phyloP scores from a whole-genome alignment of 805 yeast species.

The Lipomyces kockii region DNA sequence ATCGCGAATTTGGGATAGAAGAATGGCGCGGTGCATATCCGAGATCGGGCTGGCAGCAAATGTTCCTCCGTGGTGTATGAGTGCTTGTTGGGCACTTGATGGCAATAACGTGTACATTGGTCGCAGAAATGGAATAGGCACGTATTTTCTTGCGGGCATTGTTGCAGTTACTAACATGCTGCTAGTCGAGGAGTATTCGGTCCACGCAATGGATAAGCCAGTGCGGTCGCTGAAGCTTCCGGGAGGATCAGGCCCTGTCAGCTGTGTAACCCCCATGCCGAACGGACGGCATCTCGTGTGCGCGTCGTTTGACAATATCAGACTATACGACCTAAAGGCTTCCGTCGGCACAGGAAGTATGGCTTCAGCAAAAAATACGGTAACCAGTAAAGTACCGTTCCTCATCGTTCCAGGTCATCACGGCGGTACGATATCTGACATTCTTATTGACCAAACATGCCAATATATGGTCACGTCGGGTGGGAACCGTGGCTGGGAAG shows the following conservation, averaged over 20 bases:
- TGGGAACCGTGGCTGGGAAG: constrained; percentile 96
- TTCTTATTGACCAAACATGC: constrained; percentile 84
- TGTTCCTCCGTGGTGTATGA: constrained; percentile 92
- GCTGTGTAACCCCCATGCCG: constrained; percentile 78
- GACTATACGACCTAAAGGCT: constrained; percentile 74
- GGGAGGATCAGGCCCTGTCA: constrained; percentile 85
- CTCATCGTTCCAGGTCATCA: constrained; percentile 95
- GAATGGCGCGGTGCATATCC: constrained; percentile 54
- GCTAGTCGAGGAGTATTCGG: constrained; percentile 49
- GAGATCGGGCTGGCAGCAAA: constrained; percentile 60
- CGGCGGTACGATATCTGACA: constrained; percentile 81
- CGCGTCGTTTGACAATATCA: constrained; percentile 87
- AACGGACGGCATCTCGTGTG: constrained; percentile 78
- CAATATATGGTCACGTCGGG: constrained; percentile 87
- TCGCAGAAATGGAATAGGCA: constrained; percentile 70
- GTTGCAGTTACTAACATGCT: background rate
- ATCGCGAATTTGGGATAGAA: constrained; percentile 78
- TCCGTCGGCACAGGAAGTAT: constrained; percentile 38
- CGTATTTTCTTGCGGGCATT: constrained; percentile 66
- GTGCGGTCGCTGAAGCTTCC: constrained; percentile 74
- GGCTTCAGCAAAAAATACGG: constrained; percentile 33
- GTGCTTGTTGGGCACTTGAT: constrained; percentile 79
- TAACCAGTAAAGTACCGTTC: constrained; percentile 61
- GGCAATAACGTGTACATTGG: constrained; percentile 85
- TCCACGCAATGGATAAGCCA: constrained; percentile 52